These are phyloP conservation scores for Colletotrichum tropicale DNA, from an alignment of 2,329 filamentous ascomycete species.

Conservation along the genomic window DNA sequence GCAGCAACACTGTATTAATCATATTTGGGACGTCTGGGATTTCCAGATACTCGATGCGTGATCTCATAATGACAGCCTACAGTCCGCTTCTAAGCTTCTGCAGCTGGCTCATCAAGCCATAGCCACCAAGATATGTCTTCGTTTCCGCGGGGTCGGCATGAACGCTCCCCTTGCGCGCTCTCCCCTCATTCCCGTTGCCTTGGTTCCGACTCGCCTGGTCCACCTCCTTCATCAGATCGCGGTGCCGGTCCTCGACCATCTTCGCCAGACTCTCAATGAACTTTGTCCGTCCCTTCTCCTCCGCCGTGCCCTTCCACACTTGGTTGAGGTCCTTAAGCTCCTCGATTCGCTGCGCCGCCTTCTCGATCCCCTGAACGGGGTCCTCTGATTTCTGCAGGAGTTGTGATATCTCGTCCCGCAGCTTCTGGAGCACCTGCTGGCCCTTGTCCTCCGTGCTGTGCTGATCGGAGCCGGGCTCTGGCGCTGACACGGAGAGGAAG, in stretches of 20 bases:
- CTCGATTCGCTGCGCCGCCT: slow-evolving; percentile 76
- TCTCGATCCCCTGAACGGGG: slow-evolving; percentile 70
- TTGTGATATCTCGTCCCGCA: slow-evolving; percentile 74
- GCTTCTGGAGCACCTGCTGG: slow-evolving; percentile 74
- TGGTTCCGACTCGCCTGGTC: slow-evolving; percentile 46
- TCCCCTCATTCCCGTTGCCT: slow-evolving; percentile 33
- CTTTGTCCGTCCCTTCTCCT: slow-evolving; percentile 82
- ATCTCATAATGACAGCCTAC: slow-evolving; percentile 23
- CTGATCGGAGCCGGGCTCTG: slow-evolving; percentile 65
- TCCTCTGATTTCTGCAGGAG: slow-evolving; percentile 65
- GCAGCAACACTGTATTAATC: neutral
- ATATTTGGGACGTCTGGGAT: neutral
- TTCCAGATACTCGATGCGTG: neutral
- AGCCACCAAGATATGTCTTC: slow-evolving; percentile 53
- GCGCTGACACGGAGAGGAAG: slow-evolving; percentile 88
- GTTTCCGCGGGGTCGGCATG: slow-evolving; percentile 37
- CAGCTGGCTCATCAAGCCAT: slow-evolving; percentile 66
- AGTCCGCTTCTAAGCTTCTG: slow-evolving; percentile 63
- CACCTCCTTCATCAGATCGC: slow-evolving; percentile 56
- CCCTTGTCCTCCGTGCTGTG: slow-evolving; percentile 85
- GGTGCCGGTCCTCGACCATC: slow-evolving; percentile 78
- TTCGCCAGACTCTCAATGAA: slow-evolving; percentile 84
- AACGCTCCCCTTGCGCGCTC: slow-evolving; percentile 38
- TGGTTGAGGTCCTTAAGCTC: slow-evolving; percentile 75
- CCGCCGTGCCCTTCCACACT: slow-evolving; percentile 96